These are phyloP conservation scores for Mycena vitilis DNA, from an alignment of 768 basidiomycete genomes.

Conservation along the genomic window DNA sequence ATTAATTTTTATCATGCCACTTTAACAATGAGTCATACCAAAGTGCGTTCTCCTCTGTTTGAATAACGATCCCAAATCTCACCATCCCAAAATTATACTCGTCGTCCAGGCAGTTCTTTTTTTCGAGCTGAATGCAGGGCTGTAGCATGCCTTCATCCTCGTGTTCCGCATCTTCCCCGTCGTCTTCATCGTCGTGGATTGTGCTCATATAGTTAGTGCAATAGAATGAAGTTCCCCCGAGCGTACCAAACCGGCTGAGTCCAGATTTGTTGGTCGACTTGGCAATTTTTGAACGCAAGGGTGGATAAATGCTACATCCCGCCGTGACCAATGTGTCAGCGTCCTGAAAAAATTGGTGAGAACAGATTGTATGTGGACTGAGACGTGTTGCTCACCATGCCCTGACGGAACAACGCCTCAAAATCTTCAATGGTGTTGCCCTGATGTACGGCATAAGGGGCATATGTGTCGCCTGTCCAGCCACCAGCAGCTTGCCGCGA, in stretches of 20 bases:
- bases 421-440: background rate
- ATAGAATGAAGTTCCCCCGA: background rate
- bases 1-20: too few species aligned
- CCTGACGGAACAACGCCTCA: background rate
- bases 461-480: background rate
- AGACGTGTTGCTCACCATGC: background rate
- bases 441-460: background rate
- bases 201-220: background rate
- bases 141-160: too few species aligned
- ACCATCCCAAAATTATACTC: too few species aligned
- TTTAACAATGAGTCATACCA: too few species aligned
- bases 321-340: background rate
- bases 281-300: background rate
- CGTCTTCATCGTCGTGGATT: background rate
- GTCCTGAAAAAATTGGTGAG: background rate
- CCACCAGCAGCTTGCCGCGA: background rate
- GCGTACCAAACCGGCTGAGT: background rate
- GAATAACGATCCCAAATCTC: too few species aligned
- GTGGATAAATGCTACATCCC: background rate
- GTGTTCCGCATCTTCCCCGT: too few species aligned
- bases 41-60: too few species aligned
- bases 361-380: background rate
- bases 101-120: too few species aligned
- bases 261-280: background rate
- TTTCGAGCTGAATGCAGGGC: too few species aligned